phyloP scores from a whole-genome alignment of 2,329 filamentous ascomycete species.

The Bipolaris sorokiniana region DNA sequence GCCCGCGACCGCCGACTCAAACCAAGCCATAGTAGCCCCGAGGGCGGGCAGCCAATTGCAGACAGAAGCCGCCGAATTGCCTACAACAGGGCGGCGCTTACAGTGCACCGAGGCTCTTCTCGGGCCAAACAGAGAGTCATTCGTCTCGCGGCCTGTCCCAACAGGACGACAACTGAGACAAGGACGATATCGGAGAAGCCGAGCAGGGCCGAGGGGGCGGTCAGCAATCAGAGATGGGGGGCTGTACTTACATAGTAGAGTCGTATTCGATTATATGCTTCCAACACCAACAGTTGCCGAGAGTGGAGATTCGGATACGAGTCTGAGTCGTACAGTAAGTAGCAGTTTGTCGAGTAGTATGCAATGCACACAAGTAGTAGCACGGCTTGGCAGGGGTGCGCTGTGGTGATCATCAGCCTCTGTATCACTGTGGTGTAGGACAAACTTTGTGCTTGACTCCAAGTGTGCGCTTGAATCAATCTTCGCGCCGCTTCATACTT shows the following conservation, averaged over 20 bases:
- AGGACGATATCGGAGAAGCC: constrained; percentile 19
- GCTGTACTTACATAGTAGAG: neutral
- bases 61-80: constrained; percentile 1
- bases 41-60: constrained; percentile 16
- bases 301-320: neutral
- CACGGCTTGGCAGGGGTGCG: constrained; percentile 3
- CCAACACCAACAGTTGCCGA: neutral
- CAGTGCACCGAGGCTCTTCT: constrained; percentile 12
- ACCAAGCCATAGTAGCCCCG: constrained; percentile 8
- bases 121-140: neutral
- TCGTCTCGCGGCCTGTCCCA: constrained; percentile 1
- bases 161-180: constrained; percentile 1
- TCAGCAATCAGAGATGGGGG: neutral
- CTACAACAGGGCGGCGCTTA: constrained; percentile 17
- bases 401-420: neutral
- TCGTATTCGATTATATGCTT: too few species aligned
- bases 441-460: neutral
- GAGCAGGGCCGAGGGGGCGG: neutral
- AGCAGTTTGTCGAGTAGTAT: neutral
- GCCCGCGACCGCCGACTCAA: constrained; percentile 5
- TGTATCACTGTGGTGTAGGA: neutral
- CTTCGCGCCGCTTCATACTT: neutral
- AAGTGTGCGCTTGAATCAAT: neutral
- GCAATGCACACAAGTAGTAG: neutral
- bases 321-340: neutral